These are phyloP conservation scores for Backusella psychrophila DNA, from an alignment of 192 early-diverging fungal species.

Conservation along the genomic window DNA sequence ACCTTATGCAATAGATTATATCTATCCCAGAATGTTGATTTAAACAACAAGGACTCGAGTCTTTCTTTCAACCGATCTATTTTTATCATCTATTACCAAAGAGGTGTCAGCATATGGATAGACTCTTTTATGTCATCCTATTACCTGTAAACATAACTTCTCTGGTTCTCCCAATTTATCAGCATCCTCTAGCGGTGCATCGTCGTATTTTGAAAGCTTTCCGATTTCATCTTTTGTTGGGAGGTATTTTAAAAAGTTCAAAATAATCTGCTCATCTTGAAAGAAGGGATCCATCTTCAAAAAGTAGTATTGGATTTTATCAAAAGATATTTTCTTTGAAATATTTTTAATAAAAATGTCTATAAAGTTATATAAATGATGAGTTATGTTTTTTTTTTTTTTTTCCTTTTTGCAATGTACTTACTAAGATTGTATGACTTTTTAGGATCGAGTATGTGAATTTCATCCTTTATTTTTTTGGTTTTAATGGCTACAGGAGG, in stretches of 20 bases:
- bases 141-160: slow-evolving; percentile 65
- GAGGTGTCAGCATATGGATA: background rate
- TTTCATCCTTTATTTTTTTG: slow-evolving; percentile 38
- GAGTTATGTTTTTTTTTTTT: background rate
- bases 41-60: slow-evolving; percentile 62
- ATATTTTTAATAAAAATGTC: slow-evolving; percentile 37
- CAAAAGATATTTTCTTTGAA: slow-evolving; percentile 61
- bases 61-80: slow-evolving; percentile 72
- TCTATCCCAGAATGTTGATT: slow-evolving; percentile 62
- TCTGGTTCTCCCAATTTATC: slow-evolving; percentile 56
- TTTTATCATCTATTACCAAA: slow-evolving; percentile 56
- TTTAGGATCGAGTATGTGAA: slow-evolving; percentile 65
- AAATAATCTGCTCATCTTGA: slow-evolving; percentile 49
- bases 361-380: background rate
- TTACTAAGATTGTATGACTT: slow-evolving; percentile 60
- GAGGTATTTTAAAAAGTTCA: slow-evolving; percentile 63
- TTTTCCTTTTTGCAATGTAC: background rate
- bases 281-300: slow-evolving; percentile 64
- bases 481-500: slow-evolving; percentile 40
- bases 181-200: slow-evolving; percentile 36
- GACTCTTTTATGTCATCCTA: background rate
- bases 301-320: slow-evolving; percentile 61
- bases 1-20: slow-evolving; percentile 54
- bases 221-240: slow-evolving; percentile 69
- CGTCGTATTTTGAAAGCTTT: slow-evolving; percentile 59